Evolutionary conservation across 306 rosid species (phyloP).

Genomic region (Citrullus mucosospermus): DNA sequence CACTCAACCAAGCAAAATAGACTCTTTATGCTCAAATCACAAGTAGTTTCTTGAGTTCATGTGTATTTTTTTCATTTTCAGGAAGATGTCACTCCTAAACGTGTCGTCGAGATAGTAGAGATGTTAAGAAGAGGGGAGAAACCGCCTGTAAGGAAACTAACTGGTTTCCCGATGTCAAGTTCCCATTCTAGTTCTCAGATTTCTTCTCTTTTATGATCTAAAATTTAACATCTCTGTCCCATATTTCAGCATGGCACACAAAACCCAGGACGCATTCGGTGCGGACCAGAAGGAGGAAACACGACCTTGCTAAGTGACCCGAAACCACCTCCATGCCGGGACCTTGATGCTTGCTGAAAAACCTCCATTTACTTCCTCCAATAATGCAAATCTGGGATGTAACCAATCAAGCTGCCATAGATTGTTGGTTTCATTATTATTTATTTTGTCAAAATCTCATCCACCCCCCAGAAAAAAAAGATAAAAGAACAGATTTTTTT

Average conservation of each 20-base stretch:
- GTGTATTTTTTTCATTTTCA: constrained; percentile 22
- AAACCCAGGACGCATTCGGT: constrained; percentile 49
- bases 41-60: background rate
- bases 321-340: constrained; percentile 86
- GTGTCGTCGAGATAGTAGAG: constrained; percentile 78
- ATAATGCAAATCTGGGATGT: constrained; percentile 59
- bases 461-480: background rate
- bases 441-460: constrained; percentile 19
- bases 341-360: constrained; percentile 73
- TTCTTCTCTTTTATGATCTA: background rate
- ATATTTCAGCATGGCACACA: constrained; percentile 75
- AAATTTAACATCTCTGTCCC: background rate
- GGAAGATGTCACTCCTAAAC: constrained; percentile 92
- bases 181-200: background rate
- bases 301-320: constrained; percentile 69
- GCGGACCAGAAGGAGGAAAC: constrained; percentile 99
- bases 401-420: constrained; percentile 27
- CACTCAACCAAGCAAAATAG: background rate
- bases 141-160: constrained; percentile 57
- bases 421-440: constrained; percentile 15
- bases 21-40: background rate
- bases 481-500: background rate
- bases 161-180: background rate
- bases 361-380: constrained; percentile 23
- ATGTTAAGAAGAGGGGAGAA: constrained; percentile 69